These are phyloP conservation scores for Ganoderma leucocontextum DNA, from an alignment of 1,284 basidiomycete species.

Conservation along the genomic window DNA sequence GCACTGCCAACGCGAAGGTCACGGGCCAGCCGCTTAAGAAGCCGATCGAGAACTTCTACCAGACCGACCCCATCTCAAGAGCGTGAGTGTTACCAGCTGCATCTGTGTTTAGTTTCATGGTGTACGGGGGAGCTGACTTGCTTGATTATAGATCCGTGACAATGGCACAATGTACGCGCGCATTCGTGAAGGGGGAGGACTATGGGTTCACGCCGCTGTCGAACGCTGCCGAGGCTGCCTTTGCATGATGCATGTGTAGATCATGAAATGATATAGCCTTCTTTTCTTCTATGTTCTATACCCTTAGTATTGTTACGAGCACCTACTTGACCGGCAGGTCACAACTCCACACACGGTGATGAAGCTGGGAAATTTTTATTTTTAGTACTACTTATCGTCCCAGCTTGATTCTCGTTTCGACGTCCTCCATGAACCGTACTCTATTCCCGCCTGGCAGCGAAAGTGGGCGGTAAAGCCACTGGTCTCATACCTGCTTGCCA, in stretches of 20 bases:
- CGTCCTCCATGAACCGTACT: too few species aligned
- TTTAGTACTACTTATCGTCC: background rate
- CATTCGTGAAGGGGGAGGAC: slow-evolving; percentile 76
- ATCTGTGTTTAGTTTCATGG: background rate
- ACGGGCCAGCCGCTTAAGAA: slow-evolving; percentile 75
- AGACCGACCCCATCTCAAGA: slow-evolving; percentile 90
- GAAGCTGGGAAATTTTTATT: background rate
- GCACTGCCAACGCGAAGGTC: slow-evolving; percentile 63
- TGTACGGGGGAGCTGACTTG: background rate
- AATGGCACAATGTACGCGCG: slow-evolving; percentile 85
- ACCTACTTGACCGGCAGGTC: background rate
- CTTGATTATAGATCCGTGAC: slow-evolving; percentile 71
- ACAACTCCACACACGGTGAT: background rate
- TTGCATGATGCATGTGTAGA: slow-evolving; percentile 44
- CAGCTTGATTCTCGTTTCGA: background rate
- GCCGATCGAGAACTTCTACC: slow-evolving; percentile 95
- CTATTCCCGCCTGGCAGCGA: too few species aligned
- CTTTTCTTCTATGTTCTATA: background rate
- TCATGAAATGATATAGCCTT: slow-evolving; percentile 28
- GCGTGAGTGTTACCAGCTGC: slow-evolving; percentile 61
- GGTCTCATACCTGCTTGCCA: too few species aligned
- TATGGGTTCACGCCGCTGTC: slow-evolving; percentile 50
- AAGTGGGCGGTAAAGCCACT: background rate
- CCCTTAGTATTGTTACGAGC: background rate
- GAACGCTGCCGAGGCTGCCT: slow-evolving; percentile 52